Percentiles rank a stretch among this genome's conserved stretches.
Conservation (phyloP, 495 filamentous ascomycete species). For the Talaromyces proteolyticus region DNA sequence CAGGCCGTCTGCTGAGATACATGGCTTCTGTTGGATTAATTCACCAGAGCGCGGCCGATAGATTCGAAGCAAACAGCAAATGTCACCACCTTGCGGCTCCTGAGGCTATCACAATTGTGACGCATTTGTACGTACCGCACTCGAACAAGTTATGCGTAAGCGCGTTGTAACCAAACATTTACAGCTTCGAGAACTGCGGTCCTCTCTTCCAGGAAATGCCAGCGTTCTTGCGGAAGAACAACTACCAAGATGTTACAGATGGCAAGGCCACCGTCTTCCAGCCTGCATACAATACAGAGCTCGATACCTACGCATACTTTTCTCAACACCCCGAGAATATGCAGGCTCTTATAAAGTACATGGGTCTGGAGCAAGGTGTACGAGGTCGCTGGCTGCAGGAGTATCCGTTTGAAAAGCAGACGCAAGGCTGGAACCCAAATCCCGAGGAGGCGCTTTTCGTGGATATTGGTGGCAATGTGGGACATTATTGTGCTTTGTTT, state of each 20-base stretch:
- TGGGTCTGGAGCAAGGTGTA: constrained; percentile 9
- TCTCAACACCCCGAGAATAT: constrained; percentile 4
- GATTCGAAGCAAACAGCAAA: no score
- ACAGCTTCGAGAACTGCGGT: background rate
- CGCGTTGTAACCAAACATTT: no score
- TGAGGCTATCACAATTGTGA: no score
- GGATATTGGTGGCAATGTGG: constrained; percentile 9
- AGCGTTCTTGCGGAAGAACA: background rate
- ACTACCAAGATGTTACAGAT: background rate
- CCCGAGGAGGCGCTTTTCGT: constrained; percentile 10
- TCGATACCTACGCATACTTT: constrained; percentile 2
- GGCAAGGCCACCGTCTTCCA: background rate
- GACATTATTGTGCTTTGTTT: constrained; percentile 8
- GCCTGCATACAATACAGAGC: constrained; percentile 4
- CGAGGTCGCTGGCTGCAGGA: constrained; percentile 9
- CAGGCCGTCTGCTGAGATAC: no score
- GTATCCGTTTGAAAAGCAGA: constrained; percentile 11
- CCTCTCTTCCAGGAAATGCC: background rate
- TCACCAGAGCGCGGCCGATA: no score
- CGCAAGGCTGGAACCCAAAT: background rate
- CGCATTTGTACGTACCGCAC: no score
- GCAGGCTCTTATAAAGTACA: constrained; percentile 9
- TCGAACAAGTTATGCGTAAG: no score
- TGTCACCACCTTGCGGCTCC: no score
- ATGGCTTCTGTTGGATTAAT: no score